Percentiles rank a stretch among this genome's conserved stretches.
Evolutionary conservation across 331 rosid species (phyloP).

Genomic region (Telfairia occidentalis): DNA sequence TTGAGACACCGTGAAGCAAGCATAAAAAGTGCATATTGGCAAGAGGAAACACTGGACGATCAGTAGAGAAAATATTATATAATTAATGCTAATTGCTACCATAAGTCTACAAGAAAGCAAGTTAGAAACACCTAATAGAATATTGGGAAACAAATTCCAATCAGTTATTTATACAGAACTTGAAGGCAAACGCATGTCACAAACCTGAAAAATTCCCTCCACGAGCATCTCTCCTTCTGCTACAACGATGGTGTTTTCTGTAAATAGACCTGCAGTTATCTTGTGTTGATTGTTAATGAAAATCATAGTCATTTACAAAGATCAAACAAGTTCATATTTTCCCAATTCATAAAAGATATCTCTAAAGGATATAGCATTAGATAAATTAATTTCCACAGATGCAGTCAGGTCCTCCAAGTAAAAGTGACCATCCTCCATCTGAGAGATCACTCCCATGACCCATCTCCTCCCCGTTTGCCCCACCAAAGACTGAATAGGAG

Average conservation of each 20-base stretch:
- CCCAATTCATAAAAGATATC: not conserved
- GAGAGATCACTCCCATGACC: slow-evolving; percentile 92
- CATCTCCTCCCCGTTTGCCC: slow-evolving; percentile 74
- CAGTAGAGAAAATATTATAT: not conserved
- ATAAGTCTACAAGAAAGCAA: not conserved
- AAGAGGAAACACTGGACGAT: not conserved
- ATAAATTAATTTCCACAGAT: slow-evolving; percentile 61
- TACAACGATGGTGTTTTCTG: slow-evolving; percentile 86
- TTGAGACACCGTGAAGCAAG: not conserved
- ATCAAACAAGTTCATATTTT: not conserved
- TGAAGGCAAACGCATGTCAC: slow-evolving; percentile 14
- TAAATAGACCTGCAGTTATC: slow-evolving; percentile 87
- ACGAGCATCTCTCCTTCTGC: slow-evolving; percentile 92
- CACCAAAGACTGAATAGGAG: slow-evolving; percentile 88
- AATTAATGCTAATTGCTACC: not conserved
- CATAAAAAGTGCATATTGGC: not conserved
- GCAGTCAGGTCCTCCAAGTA: slow-evolving; percentile 92
- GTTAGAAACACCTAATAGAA: not conserved
- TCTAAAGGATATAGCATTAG: slow-evolving; percentile 73
- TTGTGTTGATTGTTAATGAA: slow-evolving; percentile 75
- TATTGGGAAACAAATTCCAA: not conserved
- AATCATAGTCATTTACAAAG: slow-evolving; percentile 11
- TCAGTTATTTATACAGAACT: not conserved
- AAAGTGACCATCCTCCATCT: slow-evolving; percentile 87
- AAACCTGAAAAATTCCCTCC: slow-evolving; percentile 73